Base-by-base conservation (phyloP, 2,329 filamentous ascomycete species). In the Calonectria multiphialidica region DNA sequence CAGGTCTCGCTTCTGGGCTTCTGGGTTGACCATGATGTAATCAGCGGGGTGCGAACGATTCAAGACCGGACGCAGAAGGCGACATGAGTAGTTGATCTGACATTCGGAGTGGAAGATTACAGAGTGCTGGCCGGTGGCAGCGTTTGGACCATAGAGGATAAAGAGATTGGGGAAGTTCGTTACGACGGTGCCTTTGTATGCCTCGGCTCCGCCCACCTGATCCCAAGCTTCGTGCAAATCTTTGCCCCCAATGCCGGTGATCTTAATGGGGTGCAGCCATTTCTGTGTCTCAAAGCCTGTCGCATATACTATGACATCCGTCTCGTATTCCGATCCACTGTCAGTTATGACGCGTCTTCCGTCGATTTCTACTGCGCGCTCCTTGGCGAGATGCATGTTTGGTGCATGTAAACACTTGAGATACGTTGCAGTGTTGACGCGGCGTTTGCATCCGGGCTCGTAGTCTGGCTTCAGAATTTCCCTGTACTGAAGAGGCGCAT, bases 41-140 rank as follows among this genome's bases (percentile, higher is more conserved):
- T 63, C 59, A 23, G 25, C 47, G 3, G 67, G 67, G 25, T 23
- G 10, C 5, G 33, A 61, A 1, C 67, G 33, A 9, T 16, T 40
- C 12, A 69, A 30, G 13, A 69, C 67, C 4, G 67, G 67, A 21
- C 42, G 40, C 21, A 69, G 37, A 1, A 69, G 67, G 9, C 67
- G 67, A 15, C 59, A 69, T 5, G 67, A 53, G 49, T 64, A 64
- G 47, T 69, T 69, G 15, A 69, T 69, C 67, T 69, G 59, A 23
- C 67, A 69, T 16, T 69, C 67, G 13, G 67, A 69, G 25, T 69
- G 59, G 23, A 69, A 64, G n/a, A 69, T 69, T 28, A 69, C 67
- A 8, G 67, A 69, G 25, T 69, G 67, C 35, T 69, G 67, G n/a
- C 67, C 59, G 13, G 67, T 69, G 5, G 57, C 67, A 5, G 47